These are phyloP conservation scores for Biscogniauxia sp. DNA, from an alignment of 2,329 filamentous ascomycete genomes.

Conservation along the genomic window DNA sequence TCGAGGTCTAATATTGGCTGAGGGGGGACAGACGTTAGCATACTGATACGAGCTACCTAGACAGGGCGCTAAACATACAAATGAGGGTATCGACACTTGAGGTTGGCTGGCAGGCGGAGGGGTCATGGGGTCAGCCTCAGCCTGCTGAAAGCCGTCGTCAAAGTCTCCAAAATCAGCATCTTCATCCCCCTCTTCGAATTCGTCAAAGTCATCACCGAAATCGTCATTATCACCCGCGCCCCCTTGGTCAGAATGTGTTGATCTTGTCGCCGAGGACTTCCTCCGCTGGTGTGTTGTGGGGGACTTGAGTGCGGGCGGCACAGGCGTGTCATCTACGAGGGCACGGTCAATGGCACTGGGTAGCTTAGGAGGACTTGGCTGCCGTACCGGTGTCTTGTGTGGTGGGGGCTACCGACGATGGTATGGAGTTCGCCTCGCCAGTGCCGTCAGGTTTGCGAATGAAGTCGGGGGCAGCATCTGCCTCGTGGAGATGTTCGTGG, in stretches of 20 bases:
- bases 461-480: conserved; percentile 54
- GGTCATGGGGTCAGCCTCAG: conserved; percentile 37
- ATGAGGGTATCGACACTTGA: conserved; percentile 36
- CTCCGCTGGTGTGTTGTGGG: conserved; percentile 27
- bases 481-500: conserved; percentile 44
- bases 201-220: conserved; percentile 61
- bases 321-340: conserved; percentile 33
- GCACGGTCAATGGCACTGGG: conserved; percentile 36
- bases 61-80: conserved; percentile 43
- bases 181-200: conserved; percentile 58
- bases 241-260: conserved; percentile 27
- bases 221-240: conserved; percentile 37
- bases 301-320: conserved; percentile 27
- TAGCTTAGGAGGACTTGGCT: conserved; percentile 36
- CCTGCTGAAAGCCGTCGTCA: conserved; percentile 67
- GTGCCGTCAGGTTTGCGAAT: conserved; percentile 42
- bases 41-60: conserved; percentile 31
- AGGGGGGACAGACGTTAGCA: conserved; percentile 23
- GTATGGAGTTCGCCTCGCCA: conserved; percentile 27
- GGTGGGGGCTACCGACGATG: conserved; percentile 28
- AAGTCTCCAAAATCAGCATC: conserved; percentile 66
- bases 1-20: conserved; percentile 69
- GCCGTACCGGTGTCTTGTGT: conserved; percentile 36
- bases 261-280: conserved; percentile 29
- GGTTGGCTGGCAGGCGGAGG: conserved; percentile 33